Percentiles rank a stretch among this genome's conserved stretches.
Evolutionary conservation across 169 alveolate species (phyloP).

Genomic region (Plasmodium coatneyi): DNA sequence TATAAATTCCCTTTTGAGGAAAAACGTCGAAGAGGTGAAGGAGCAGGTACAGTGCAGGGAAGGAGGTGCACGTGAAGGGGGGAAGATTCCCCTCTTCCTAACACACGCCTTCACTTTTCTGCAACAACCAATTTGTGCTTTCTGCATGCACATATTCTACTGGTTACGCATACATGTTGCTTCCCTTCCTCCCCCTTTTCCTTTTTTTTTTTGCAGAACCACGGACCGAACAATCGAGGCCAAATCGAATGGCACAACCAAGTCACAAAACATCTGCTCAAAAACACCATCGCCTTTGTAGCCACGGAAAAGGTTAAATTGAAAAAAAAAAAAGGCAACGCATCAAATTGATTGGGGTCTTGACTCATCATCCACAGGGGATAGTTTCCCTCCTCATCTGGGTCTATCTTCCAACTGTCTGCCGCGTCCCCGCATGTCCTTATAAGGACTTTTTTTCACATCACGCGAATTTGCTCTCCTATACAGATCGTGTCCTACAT

Average conservation of each 20-base stretch:
- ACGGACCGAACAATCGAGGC: background rate
- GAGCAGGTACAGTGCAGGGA: background rate
- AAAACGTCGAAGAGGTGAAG: background rate
- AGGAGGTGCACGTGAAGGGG: background rate
- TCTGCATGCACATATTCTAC: background rate
- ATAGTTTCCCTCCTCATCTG: background rate
- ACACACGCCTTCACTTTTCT: background rate
- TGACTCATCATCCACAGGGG: background rate
- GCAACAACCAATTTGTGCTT: background rate
- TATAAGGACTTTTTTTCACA: background rate
- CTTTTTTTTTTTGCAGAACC: background rate
- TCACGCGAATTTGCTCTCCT: background rate
- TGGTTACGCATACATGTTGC: background rate
- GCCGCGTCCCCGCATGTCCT: background rate
- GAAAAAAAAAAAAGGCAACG: background rate
- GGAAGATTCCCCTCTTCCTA: background rate
- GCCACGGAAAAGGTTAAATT: constrained; percentile 39
- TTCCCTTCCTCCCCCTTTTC: background rate
- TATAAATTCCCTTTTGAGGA: background rate
- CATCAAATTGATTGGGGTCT: background rate
- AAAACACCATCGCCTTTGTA: constrained; percentile 24
- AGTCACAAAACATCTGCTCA: constrained; percentile 2
- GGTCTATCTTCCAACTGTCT: background rate
- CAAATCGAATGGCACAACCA: constrained; percentile 10
- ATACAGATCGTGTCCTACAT: constrained; percentile 33